Evolutionary conservation across 2,329 filamentous ascomycete genomes (phyloP).

Genomic region (Laburnicola sp.): DNA sequence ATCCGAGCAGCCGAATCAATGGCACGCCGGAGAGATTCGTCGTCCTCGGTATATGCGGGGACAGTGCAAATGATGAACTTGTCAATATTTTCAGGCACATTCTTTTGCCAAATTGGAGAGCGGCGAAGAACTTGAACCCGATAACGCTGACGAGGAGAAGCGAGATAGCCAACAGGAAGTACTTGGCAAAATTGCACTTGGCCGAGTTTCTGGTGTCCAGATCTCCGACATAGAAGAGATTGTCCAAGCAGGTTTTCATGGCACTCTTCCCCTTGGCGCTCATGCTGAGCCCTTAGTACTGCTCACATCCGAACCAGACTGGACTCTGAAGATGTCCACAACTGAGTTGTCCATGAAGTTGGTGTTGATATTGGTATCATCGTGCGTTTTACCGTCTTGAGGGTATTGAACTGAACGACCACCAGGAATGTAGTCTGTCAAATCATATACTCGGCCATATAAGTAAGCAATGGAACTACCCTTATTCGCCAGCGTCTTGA

Average conservation of each 20-base stretch:
- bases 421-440: slow-evolving; percentile 79
- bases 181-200: slow-evolving; percentile 83
- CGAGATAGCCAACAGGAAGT: slow-evolving; percentile 85
- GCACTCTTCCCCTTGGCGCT: slow-evolving; percentile 58
- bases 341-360: slow-evolving; percentile 83
- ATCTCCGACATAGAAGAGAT: slow-evolving; percentile 91
- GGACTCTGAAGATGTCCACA: slow-evolving; percentile 73
- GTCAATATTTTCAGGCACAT: slow-evolving; percentile 90
- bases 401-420: slow-evolving; percentile 68
- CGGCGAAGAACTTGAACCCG: slow-evolving; percentile 94
- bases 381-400: slow-evolving; percentile 52
- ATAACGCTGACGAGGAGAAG: slow-evolving; percentile 79
- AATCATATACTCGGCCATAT: slow-evolving; percentile 79
- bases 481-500: slow-evolving; percentile 70
- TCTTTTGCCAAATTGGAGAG: slow-evolving; percentile 89
- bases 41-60: slow-evolving; percentile 96
- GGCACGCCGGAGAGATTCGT: slow-evolving; percentile 93
- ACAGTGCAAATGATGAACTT: slow-evolving; percentile 99
- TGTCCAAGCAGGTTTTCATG: slow-evolving; percentile 85
- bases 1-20: slow-evolving; percentile 95
- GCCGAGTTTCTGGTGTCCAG: slow-evolving; percentile 87
- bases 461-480: slow-evolving; percentile 75
- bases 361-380: slow-evolving; percentile 53
- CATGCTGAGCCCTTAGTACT: slow-evolving; percentile 71
- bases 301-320: slow-evolving; percentile 77